These are phyloP conservation scores for Aspergillus incahuasiensis DNA, from an alignment of 495 filamentous ascomycete species.

Conservation along the genomic window DNA sequence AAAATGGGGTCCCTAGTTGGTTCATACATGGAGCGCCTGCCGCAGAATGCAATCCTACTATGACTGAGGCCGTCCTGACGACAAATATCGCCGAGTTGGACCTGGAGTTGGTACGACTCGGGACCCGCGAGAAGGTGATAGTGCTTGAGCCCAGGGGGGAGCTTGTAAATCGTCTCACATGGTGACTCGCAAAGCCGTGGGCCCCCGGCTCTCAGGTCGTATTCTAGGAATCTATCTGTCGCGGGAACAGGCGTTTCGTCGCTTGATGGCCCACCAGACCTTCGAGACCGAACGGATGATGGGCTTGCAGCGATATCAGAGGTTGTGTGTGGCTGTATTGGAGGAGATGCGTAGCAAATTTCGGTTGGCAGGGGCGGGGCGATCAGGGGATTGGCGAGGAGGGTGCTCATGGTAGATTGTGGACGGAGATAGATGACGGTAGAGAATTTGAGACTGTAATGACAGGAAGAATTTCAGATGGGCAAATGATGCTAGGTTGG, in stretches of 20 bases:
- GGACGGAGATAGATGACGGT: no score
- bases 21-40: neutral
- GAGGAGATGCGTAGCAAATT: neutral
- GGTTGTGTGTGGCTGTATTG: neutral
- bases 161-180: neutral
- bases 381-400: neutral
- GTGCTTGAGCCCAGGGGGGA: neutral
- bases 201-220: constrained; percentile 8
- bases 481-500: no score
- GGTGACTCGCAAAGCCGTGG: neutral
- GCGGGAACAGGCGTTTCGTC: neutral
- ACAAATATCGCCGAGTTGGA: neutral
- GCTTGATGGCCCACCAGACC: neutral
- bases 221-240: constrained; percentile 1
- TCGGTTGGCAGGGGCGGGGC: neutral
- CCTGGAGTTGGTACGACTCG: neutral
- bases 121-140: neutral
- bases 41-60: neutral
- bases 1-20: neutral
- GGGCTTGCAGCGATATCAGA: neutral
- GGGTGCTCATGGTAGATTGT: neutral
- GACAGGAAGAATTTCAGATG: no score
- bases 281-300: neutral
- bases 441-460: no score
- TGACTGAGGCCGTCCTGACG: neutral